These are phyloP conservation scores for Eucalyptus marginata DNA, from an alignment of 345 rosid species.

Conservation along the genomic window DNA sequence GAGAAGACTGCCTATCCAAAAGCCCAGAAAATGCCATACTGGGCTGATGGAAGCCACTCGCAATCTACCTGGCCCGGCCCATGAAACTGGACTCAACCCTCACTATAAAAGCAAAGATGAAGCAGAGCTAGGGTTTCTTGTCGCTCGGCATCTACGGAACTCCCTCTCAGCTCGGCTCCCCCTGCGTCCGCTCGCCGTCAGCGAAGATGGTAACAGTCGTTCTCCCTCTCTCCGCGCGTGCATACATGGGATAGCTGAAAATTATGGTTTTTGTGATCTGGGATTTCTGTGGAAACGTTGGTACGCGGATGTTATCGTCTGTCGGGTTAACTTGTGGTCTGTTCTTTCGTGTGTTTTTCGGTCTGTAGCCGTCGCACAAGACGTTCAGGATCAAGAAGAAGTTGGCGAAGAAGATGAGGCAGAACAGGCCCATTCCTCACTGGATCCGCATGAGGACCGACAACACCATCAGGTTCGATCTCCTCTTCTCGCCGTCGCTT, in stretches of 20 bases:
- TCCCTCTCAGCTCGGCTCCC: background rate
- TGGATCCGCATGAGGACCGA: slow-evolving; percentile 13
- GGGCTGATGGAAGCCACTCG: background rate
- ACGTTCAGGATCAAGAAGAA: slow-evolving; percentile 4
- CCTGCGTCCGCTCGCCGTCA: background rate
- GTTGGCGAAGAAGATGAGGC: slow-evolving; percentile 15
- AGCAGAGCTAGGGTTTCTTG: rapidly evolving
- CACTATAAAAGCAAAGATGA: background rate
- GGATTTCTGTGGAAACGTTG: background rate
- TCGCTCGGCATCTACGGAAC: background rate
- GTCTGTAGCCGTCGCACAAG: slow-evolving; percentile 6
- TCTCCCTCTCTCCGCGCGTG: rapidly evolving
- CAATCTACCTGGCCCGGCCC: background rate
- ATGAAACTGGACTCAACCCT: background rate
- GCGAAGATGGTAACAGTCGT: background rate
- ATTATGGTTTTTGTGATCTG: background rate
- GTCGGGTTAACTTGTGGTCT: background rate
- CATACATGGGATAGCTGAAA: background rate
- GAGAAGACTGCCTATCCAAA: background rate
- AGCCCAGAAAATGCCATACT: background rate
- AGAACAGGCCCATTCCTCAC: slow-evolving; percentile 13
- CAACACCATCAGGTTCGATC: slow-evolving; percentile 4
- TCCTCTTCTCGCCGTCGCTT: background rate
- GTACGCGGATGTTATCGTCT: background rate
- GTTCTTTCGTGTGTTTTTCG: background rate